Evolutionary conservation across 306 rosid genomes (phyloP), one percentile per base, ranked within the genome.

Genomic region (Carpinus fangiana): DNA sequence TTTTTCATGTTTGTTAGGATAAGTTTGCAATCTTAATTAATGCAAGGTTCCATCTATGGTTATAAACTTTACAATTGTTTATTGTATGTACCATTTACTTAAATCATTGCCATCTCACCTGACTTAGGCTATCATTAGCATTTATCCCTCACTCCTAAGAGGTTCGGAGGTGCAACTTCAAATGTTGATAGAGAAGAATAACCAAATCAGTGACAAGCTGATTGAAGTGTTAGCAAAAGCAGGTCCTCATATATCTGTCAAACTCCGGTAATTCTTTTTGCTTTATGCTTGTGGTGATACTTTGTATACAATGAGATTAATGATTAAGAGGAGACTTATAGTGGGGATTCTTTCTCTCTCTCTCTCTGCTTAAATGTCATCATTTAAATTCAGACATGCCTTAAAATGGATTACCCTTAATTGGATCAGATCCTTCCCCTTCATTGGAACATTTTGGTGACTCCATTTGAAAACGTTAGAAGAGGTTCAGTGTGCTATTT

Each of bases 71-170:
- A 14, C 62, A 61, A 46, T 36, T 14, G 8, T 55, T 60, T 54
- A 26, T 72, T 77, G 23, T 54, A 72, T 46, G 41, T 28, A 76
- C 45, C 45, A 57, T 12, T 20, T 72, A 76, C 80, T 84, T 45
- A 69, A 62, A 54, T 43, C 75, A 59, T 70, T 76, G 70, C 76
- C 20, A 7, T 82, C 73, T 83, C 78, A 70, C 68, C 76, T 83
- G 74, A 73, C 78, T 47, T 75, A 93, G 99, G 91, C 83, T 79
- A 81, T 93, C 76, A 86, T 85, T 80, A 87, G 86, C 86, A 78
- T 70, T 78, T 93, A 79, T 88, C 98, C 99, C 70, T 72, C 85
- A 68, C 90, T 91, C 84, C 74, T 93, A 82, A 90, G 87, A 86
- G 98, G 93, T 79, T 87, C 73, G 59, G 98, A 87, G 86, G 54